phyloP scores from a whole-genome alignment of 83 land plant genomes.

The Thuja plicata region DNA sequence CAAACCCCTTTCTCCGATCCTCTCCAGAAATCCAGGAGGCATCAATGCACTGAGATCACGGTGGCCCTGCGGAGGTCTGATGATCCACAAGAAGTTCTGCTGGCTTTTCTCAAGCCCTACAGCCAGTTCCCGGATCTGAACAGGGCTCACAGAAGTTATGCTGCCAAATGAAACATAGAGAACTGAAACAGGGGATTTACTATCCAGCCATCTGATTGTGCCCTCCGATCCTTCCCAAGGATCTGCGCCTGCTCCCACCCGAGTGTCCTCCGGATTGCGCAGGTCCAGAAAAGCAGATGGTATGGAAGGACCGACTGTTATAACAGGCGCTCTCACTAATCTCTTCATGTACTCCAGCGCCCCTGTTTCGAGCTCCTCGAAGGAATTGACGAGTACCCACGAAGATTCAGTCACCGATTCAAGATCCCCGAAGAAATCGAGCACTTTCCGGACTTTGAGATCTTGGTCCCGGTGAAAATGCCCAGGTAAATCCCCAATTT shows the following conservation, averaged over 20 bases:
- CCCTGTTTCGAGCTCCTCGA: constrained; percentile 31
- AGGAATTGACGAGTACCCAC: constrained; percentile 31
- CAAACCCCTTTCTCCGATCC: constrained; percentile 10
- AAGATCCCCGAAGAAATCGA: not conserved
- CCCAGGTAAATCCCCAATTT: not conserved
- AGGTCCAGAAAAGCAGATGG: constrained; percentile 13
- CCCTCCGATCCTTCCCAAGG: constrained; percentile 24
- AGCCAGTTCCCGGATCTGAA: constrained; percentile 20
- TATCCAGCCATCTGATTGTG: constrained; percentile 37
- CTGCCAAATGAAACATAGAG: constrained; percentile 49
- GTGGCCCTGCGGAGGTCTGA: constrained; percentile 12
- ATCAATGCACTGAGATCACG: not conserved
- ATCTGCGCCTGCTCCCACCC: not conserved
- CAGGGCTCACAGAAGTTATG: not conserved
- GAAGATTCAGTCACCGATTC: not conserved
- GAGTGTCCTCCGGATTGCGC: not conserved
- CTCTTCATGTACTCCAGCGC: constrained; percentile 7
- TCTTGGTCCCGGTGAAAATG: not conserved
- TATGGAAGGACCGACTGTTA: constrained; percentile 18
- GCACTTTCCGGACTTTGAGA: not conserved
- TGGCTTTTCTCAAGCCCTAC: constrained; percentile 20
- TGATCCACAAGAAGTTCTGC: constrained; percentile 32
- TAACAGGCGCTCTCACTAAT: constrained; percentile 5
- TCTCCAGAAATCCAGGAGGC: not conserved
- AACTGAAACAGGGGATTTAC: constrained; percentile 19